phyloP scores from a whole-genome alignment of 2,329 filamentous ascomycete species.

The Ceratocystis colombiana region DNA sequence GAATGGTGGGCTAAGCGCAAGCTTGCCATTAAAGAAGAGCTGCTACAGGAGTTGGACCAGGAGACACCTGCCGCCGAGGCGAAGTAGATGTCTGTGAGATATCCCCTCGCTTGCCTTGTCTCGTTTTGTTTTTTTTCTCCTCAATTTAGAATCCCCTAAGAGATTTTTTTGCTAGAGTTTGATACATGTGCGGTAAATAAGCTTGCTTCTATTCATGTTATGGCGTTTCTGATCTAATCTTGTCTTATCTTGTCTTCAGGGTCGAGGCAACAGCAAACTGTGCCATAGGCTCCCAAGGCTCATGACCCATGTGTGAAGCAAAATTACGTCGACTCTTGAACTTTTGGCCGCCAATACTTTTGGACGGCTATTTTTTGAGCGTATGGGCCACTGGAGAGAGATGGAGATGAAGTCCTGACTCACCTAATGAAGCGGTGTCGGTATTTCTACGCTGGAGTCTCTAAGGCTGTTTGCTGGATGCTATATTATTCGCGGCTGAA shows the following conservation, averaged over 20 bases:
- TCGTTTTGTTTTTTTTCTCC: conserved; percentile 42
- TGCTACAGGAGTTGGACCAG: conserved; percentile 75
- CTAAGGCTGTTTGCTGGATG: too few relatives aligned
- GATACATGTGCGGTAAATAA: neutral
- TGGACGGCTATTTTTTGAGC: neutral
- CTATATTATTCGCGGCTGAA: neutral
- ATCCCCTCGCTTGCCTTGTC: conserved; percentile 42
- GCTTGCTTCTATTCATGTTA: neutral
- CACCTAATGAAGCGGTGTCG: neutral
- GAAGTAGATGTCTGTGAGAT: conserved; percentile 19
- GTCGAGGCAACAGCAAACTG: neutral
- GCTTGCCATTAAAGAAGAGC: conserved; percentile 60
- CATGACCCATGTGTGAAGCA: neutral
- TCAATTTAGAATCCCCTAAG: neutral
- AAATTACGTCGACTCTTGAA: neutral
- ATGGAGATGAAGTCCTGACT: conserved; percentile 1
- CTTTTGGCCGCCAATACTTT: neutral
- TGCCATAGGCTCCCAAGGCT: neutral
- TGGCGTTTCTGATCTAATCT: neutral
- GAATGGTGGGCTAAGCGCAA: conserved; percentile 87
- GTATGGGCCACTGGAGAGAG: neutral
- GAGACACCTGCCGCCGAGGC: conserved; percentile 38
- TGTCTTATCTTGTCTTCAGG: neutral
- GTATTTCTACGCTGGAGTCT: neutral
- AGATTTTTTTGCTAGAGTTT: conserved; percentile 2